Evolutionary conservation across 441 rosid genomes (phyloP), one percentile per base, ranked within the genome.

Genomic region (Gossypium davidsonii): DNA sequence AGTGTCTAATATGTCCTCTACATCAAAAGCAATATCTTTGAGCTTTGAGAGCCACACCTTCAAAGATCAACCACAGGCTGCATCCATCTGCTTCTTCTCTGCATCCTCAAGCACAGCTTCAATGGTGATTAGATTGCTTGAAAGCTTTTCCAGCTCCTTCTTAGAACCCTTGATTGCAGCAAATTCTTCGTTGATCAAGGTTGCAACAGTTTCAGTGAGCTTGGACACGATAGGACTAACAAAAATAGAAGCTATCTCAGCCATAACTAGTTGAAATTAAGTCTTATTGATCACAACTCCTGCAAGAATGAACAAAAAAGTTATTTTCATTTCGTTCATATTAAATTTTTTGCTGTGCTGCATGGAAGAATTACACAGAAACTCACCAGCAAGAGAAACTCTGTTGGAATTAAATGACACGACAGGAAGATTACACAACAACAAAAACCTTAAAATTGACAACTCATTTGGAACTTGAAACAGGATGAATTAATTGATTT

Each of bases 71-170:
- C 66, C 60, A 17, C 15, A 17, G 20, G 17, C 9, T 42, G 15
- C 10, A 10, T 31, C 25, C 15, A 62, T 18, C 37, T 79, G 83
- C 34, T 56, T 78, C 49, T 75, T 70, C 23, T 83, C 82, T 8
- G 80, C 83, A 39, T 77, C 85, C 26, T 73, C 55, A 52, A 79
- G 79, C 44, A 66, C 81, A 17, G 73, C 79, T 72, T 11, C 14
- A 21, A 74, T 74, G n/a, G 55, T 72, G 1, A 42, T 55, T 11
- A 78, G 48, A 1, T 37, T 26, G 26, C 60, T 52, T 39, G 52
- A 68, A 7, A 76, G 72, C 46, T 63, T 79, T 31, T 62, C 49
- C 14, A 79, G 49, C 14, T 73, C 68, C 14, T 71, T 71, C 53
- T 64, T 12, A 0, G 71, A 28, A 31, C 66, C 71, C 9, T 0